These are phyloP conservation scores for Nigrospora sphaerica DNA, from an alignment of 2,329 filamentous ascomycete genomes.

Conservation along the genomic window DNA sequence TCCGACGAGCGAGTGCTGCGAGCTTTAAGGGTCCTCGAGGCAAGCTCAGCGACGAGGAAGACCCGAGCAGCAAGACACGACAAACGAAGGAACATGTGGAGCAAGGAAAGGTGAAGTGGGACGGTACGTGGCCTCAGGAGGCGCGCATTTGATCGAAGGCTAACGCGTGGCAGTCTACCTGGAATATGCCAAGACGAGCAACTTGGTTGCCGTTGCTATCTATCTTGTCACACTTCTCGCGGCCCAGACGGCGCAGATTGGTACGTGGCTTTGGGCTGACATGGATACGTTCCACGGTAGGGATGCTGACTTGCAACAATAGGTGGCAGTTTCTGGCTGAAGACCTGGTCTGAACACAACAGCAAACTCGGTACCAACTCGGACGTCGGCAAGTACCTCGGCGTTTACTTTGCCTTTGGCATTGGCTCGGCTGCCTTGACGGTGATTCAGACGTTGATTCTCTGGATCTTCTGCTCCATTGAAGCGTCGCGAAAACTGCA, in stretches of 20 bases:
- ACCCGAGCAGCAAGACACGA: constrained; percentile 66
- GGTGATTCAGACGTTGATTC: constrained; percentile 83
- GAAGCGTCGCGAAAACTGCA: constrained; percentile 96
- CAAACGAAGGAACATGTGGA: constrained; percentile 84
- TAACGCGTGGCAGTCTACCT: constrained; percentile 56
- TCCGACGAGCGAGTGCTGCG: constrained; percentile 84
- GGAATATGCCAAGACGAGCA: constrained; percentile 94
- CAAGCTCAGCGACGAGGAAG: constrained; percentile 79
- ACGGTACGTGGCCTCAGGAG: constrained; percentile 27
- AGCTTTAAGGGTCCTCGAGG: constrained; percentile 83
- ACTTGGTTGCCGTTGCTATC: constrained; percentile 72
- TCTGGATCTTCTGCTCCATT: constrained; percentile 99
- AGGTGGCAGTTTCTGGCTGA: constrained; percentile 84
- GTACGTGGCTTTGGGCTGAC: constrained; percentile 33
- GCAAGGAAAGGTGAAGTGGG: constrained; percentile 97
- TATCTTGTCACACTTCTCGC: constrained; percentile 73
- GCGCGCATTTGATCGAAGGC: neutral
- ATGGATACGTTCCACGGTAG: constrained; percentile 16
- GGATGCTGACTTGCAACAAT: no score
- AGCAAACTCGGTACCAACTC: constrained; percentile 60
- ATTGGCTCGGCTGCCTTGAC: constrained; percentile 79
- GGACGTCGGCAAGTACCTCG: constrained; percentile 81
- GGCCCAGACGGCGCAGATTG: constrained; percentile 76
- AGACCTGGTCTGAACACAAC: constrained; percentile 83
- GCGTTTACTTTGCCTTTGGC: constrained; percentile 92